Base-by-base conservation (phyloP, 139 green algal species). In the Chlorella sp. region DNA sequence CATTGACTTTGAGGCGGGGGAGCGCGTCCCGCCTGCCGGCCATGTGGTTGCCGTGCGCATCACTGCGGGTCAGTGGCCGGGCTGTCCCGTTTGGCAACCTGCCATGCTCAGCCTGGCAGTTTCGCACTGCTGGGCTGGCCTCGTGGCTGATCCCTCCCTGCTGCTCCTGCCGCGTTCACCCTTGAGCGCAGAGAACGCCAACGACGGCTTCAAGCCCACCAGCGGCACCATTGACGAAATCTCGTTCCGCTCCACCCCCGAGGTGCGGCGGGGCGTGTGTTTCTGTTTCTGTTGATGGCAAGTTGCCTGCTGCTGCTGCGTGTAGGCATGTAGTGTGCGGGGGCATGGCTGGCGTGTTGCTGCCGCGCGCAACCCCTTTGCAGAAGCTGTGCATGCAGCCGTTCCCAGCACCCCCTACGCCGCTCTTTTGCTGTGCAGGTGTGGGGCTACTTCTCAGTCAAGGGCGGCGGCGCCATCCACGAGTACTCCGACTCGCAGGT, bases 391-490 rank as follows among this genome's bases (percentile, higher is more conserved):
- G 56, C 56, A 7, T 65, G 56, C 56, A 6, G 56, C 87, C 82
- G n/a, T 90, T 67, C 70, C 73, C 20, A 54, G 11, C 79, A 73
- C 43, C 28, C 41, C 41, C 40, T 9, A 38, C 41, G 24, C 26
- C 24, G 1, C 70, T 36, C 24, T 24, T 14, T 48, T 90, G 81
- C 11, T 60, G 51, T 60, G 17, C 91, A 97, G 51, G 97, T 99
- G 80, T 99, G 97, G 96, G 97, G 95, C 77, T 99, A 99, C 94
- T 99, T 99, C 90, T 95, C 86, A 19, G 95, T 99, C 73, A 97
- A 98, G 90, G 90, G 84, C 32, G 96, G 96, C 40, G 95, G 96
- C 28, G 94, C 95, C 84, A 98, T 99, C 77, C 97, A 99, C 86
- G 96, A 99, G 91, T 99, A 95, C 88, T 96, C 92, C 34, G 97